Conservation (phyloP, 768 basidiomycete species). For the Calocybe cyanea region DNA sequence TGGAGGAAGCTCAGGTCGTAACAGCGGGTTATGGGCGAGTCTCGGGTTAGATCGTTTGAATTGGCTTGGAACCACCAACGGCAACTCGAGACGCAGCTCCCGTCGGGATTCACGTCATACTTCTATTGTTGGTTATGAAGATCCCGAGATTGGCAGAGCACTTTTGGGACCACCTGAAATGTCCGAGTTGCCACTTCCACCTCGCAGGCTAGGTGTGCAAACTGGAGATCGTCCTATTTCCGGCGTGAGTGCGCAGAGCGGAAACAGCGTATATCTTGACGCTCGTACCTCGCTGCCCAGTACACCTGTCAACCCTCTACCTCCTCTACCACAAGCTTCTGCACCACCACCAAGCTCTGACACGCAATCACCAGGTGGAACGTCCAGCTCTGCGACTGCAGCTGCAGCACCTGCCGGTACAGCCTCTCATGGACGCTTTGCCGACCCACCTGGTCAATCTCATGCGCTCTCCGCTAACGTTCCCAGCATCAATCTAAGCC, state of each 20-base stretch:
- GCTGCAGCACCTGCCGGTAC: background rate
- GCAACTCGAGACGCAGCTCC: constrained; percentile 19
- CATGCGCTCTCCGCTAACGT: constrained; percentile 8
- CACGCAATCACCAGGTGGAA: constrained; percentile 5
- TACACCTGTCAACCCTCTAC: constrained; percentile 25
- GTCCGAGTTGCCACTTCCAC: constrained; percentile 20
- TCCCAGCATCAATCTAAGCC: constrained; percentile 8
- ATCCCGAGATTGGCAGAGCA: constrained; percentile 42
- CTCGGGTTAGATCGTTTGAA: constrained; percentile 51
- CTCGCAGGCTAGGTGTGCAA: constrained; percentile 31
- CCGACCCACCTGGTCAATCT: constrained; percentile 3
- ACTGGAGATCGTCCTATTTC: constrained; percentile 54
- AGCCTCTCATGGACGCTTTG: background rate
- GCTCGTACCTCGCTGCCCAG: constrained; percentile 49
- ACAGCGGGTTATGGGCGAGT: constrained; percentile 26
- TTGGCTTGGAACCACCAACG: constrained; percentile 50
- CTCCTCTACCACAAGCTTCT: constrained; percentile 43
- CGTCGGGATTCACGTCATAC: constrained; percentile 12
- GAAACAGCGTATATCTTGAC: constrained; percentile 59
- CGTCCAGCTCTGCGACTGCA: constrained; percentile 5
- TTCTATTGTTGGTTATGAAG: constrained; percentile 34
- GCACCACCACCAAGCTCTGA: constrained; percentile 34
- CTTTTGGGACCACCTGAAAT: constrained; percentile 25
- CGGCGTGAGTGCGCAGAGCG: constrained; percentile 50
- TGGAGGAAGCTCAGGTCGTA: constrained; percentile 11